Evolutionary conservation across 257 asterid genomes (phyloP).

Genomic region (Coffea eugenioides): DNA sequence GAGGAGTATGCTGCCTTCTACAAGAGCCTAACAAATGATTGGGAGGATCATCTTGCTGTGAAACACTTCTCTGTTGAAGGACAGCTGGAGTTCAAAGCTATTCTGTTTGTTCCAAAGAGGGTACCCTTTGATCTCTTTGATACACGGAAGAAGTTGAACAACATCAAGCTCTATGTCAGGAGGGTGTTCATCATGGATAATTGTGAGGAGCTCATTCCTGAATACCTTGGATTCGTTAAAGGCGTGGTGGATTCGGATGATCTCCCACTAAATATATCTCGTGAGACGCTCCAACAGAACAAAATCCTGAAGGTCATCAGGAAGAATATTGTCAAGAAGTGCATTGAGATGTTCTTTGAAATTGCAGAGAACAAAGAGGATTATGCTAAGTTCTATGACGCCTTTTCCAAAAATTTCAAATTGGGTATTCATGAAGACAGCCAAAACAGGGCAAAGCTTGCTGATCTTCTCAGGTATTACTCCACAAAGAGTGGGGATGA

Average conservation of each 20-base stretch:
- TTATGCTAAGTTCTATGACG: slow-evolving; percentile 65
- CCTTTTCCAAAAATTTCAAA: slow-evolving; percentile 76
- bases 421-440: slow-evolving; percentile 76
- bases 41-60: slow-evolving; percentile 34
- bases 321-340: slow-evolving; percentile 78
- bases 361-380: slow-evolving; percentile 85
- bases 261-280: slow-evolving; percentile 73
- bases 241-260: slow-evolving; percentile 85
- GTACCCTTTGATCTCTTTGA: slow-evolving; percentile 34
- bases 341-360: slow-evolving; percentile 78
- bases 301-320: slow-evolving; percentile 72
- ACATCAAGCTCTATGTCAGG: slow-evolving; percentile 33
- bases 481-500: slow-evolving; percentile 85
- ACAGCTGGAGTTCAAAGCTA: slow-evolving; percentile 29
- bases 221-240: slow-evolving; percentile 70
- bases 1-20: slow-evolving; percentile 42
- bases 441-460: slow-evolving; percentile 71
- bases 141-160: slow-evolving; percentile 23
- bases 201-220: slow-evolving; percentile 51
- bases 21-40: slow-evolving; percentile 32
- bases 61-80: slow-evolving; percentile 39
- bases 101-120: slow-evolving; percentile 33
- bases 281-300: slow-evolving; percentile 78
- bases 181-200: slow-evolving; percentile 36
- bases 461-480: slow-evolving; percentile 63